Evolutionary conservation across 495 filamentous ascomycete genomes (phyloP).

Genomic region (Podospora pseudopauciseta): DNA sequence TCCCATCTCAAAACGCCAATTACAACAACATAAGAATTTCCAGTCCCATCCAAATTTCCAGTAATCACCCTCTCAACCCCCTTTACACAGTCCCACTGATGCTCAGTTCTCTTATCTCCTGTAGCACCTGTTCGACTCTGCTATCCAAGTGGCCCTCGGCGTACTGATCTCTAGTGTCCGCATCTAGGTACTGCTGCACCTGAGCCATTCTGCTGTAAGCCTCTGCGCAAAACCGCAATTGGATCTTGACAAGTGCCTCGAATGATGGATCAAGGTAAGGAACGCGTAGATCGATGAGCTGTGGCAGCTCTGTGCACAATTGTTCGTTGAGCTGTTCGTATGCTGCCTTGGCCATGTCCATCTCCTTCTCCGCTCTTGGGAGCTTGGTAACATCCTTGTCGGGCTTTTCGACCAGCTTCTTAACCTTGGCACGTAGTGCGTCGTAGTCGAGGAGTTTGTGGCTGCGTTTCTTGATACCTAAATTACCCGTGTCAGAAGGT

Average conservation of each 20-base stretch:
- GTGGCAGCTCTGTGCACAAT: slow-evolving; percentile 87
- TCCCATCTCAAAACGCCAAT: background rate
- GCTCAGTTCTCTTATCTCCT: slow-evolving; percentile 94
- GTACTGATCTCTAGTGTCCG: slow-evolving; percentile 95
- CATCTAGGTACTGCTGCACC: slow-evolving; percentile 96
- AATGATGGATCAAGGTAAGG: slow-evolving; percentile 96
- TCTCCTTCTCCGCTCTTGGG: slow-evolving; percentile 88
- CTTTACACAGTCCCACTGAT: slow-evolving; percentile 63
- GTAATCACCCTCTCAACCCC: background rate
- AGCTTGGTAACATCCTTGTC: slow-evolving; percentile 97
- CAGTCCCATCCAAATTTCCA: background rate
- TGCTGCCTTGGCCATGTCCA: slow-evolving; percentile 84
- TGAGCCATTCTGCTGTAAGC: slow-evolving; percentile 97
- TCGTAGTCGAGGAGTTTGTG: slow-evolving; percentile 99
- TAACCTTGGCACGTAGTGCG: slow-evolving; percentile 88
- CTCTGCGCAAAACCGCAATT: slow-evolving; percentile 94
- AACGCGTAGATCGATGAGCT: slow-evolving; percentile 93
- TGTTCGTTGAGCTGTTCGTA: slow-evolving; percentile 98
- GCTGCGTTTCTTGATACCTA: slow-evolving; percentile 94
- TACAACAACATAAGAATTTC: slow-evolving; percentile 8
- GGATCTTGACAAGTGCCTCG: slow-evolving; percentile 97
- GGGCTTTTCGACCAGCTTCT: slow-evolving; percentile 94
- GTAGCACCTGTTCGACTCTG: slow-evolving; percentile 90
- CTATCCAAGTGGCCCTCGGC: slow-evolving; percentile 88
- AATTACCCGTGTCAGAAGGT: background rate